Percentiles rank a stretch among this genome's conserved stretches.
Evolutionary conservation across 108 stramenopile species (phyloP).

Genomic region (Cylindrotheca fusiformis): DNA sequence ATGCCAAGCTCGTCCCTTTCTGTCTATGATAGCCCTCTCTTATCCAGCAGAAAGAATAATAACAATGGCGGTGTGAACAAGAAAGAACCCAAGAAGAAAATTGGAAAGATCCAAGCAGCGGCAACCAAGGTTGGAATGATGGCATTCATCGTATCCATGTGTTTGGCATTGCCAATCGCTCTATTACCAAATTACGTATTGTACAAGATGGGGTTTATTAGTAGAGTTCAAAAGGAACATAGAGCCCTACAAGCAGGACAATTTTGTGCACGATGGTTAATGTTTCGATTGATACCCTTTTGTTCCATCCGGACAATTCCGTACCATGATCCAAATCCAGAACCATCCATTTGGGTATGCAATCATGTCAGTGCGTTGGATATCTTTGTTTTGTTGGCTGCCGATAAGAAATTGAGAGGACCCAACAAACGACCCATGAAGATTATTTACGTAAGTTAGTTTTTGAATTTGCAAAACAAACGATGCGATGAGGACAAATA

Average conservation of each 20-base stretch:
- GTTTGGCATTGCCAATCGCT: constrained; percentile 72
- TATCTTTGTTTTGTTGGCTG: constrained; percentile 73
- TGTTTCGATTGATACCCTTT: constrained; percentile 84
- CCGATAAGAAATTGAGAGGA: constrained; percentile 59
- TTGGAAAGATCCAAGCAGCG: constrained; percentile 5
- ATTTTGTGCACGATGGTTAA: constrained; percentile 79
- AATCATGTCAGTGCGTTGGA: constrained; percentile 82
- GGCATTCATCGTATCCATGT: constrained; percentile 69
- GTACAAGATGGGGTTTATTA: constrained; percentile 27
- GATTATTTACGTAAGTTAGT: constrained; percentile 63
- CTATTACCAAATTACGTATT: constrained; percentile 63
- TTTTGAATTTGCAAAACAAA: too few relatives aligned
- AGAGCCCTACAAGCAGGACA: constrained; percentile 52
- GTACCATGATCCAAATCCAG: constrained; percentile 28
- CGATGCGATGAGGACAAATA: too few relatives aligned
- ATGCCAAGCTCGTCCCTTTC: not conserved
- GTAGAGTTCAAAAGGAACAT: constrained; percentile 31
- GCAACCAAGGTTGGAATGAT: constrained; percentile 52
- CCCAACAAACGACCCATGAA: constrained; percentile 71
- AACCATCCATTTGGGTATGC: constrained; percentile 83
- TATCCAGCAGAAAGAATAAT: too few relatives aligned
- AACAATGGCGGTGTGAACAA: too few relatives aligned
- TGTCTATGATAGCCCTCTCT: too few relatives aligned
- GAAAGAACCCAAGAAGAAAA: too few relatives aligned
- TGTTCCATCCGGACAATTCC: constrained; percentile 41